These are phyloP conservation scores for Papilionanthe hybrid DNA, from an alignment of 116 monocot genomes.

Conservation along the genomic window DNA sequence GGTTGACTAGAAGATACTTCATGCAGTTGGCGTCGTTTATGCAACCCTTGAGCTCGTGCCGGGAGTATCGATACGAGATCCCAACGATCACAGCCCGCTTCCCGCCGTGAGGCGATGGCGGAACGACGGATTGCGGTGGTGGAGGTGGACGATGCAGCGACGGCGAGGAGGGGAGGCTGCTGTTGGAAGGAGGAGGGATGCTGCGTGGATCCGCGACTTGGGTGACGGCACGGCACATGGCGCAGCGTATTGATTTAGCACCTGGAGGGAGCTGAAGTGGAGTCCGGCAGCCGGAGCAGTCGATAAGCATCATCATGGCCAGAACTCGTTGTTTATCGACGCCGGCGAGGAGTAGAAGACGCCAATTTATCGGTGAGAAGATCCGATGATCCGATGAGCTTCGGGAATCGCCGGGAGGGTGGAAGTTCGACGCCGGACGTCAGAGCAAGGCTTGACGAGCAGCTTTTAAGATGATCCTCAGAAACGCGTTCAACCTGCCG, in stretches of 20 bases:
- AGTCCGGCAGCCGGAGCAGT: slow-evolving; percentile 70
- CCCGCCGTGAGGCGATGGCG: slow-evolving; percentile 38
- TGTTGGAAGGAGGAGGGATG: slow-evolving; percentile 1
- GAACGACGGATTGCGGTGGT: slow-evolving; percentile 1
- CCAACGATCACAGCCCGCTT: slow-evolving; percentile 73
- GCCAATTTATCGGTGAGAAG: too few species aligned
- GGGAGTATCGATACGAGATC: slow-evolving; percentile 52
- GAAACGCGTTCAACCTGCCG: too few species aligned
- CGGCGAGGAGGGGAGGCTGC: neutral
- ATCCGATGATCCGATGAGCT: too few species aligned
- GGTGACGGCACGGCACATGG: slow-evolving; percentile 62
- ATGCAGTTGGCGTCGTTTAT: slow-evolving; percentile 89
- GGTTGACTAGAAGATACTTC: slow-evolving; percentile 57
- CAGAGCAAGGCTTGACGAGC: too few species aligned
- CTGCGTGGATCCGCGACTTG: slow-evolving; percentile 37
- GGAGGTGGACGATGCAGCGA: neutral
- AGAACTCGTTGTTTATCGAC: neutral
- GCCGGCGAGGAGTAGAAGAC: neutral
- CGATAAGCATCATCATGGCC: slow-evolving; percentile 54
- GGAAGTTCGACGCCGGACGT: too few species aligned
- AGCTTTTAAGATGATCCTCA: too few species aligned
- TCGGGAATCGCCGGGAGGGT: too few species aligned
- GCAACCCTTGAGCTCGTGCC: slow-evolving; percentile 77
- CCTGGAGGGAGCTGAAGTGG: slow-evolving; percentile 68
- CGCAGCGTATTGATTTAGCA: too few species aligned